Base-by-base conservation (phyloP, 2,329 filamentous ascomycete genomes). In the Monosporascus sp. region DNA sequence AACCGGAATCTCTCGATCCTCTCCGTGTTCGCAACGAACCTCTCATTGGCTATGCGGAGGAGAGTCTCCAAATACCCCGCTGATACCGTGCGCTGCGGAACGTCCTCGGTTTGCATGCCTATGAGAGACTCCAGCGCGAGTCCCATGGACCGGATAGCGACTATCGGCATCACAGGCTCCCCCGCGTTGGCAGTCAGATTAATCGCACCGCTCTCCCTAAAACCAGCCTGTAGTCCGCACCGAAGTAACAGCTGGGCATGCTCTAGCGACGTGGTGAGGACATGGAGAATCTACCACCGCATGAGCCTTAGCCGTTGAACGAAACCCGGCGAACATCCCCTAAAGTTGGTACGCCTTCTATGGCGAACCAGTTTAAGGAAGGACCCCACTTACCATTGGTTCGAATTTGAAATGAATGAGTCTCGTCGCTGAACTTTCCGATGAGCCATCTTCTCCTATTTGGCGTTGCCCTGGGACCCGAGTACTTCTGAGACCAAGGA, bases 381-480 rank as follows among this genome's bases (percentile, higher is more conserved):
- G n/a, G 22, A 14, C 11, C 25, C 20, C 2, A 67, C 84, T 67
- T 79, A 96, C 92, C 90, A 97, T 91, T 5, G 92, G 90, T 69
- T 97, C 92, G 66, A 95, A 97, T 70, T 96, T 94, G 73, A 96
- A 89, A 70, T 93, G 90, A 49, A 96, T 78, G 69, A 81, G 71
- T 64, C 80, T 76, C 63, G 72, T 70, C 52, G 67, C 67, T 50
- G 60, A 64, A 51, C 57, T 67, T 38, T 55, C 56, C 4, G 54
- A 54, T 9, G 52, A 50, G 36, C 51, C 53, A 31, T 51, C 55
- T 46, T 58, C 58, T 27, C 58, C 60, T 20, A 41, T 50, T 39
- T n/a, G 67, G 55, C 62, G 50, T 17, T 62, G 66, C 48, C 61
- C 69, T 17, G 62, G 63, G 39, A 66, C 64, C 44, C 69, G 63